phyloP scores from a whole-genome alignment of 2,329 filamentous ascomycete genomes.

The Microsporum audouinii region DNA sequence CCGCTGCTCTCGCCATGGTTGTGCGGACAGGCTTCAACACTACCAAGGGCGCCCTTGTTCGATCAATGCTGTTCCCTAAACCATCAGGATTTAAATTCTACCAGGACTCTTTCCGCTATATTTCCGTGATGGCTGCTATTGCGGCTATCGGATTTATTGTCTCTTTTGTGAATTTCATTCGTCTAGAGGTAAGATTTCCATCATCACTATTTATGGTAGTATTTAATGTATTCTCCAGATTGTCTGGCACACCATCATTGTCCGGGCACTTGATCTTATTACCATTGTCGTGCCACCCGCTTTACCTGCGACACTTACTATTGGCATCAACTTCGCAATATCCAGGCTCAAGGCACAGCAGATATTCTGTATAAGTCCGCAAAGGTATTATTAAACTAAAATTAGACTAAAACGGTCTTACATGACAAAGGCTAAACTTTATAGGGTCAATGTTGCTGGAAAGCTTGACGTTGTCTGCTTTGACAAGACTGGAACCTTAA shows the following conservation, averaged over 20 bases:
- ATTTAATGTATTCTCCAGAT: slow-evolving; percentile 35
- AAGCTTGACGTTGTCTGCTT: slow-evolving; percentile 79
- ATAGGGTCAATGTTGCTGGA: slow-evolving; percentile 81
- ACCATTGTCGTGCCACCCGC: slow-evolving; percentile 96
- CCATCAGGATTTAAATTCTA: slow-evolving; percentile 99
- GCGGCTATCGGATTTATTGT: slow-evolving; percentile 78
- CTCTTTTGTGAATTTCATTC: slow-evolving; percentile 87
- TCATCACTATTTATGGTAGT: neutral
- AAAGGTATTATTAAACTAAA: slow-evolving; percentile 37
- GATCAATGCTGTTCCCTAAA: slow-evolving; percentile 97
- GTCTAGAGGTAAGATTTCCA: slow-evolving; percentile 45
- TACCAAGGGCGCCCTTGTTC: slow-evolving; percentile 87
- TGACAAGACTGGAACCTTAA: slow-evolving; percentile 80
- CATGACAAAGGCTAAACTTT: neutral
- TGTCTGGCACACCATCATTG: slow-evolving; percentile 79
- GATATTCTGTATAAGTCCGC: slow-evolving; percentile 96
- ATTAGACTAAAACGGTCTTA: neutral
- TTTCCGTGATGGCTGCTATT: slow-evolving; percentile 86
- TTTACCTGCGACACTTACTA: slow-evolving; percentile 84
- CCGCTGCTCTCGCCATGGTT: slow-evolving; percentile 80
- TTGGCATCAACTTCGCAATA: slow-evolving; percentile 91
- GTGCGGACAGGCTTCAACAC: slow-evolving; percentile 94
- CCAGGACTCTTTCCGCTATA: slow-evolving; percentile 92
- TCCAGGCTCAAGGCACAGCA: slow-evolving; percentile 73
- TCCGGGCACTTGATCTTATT: slow-evolving; percentile 85